phyloP scores from a whole-genome alignment of 2,329 filamentous ascomycete genomes.

The Colletotrichum sp. region DNA sequence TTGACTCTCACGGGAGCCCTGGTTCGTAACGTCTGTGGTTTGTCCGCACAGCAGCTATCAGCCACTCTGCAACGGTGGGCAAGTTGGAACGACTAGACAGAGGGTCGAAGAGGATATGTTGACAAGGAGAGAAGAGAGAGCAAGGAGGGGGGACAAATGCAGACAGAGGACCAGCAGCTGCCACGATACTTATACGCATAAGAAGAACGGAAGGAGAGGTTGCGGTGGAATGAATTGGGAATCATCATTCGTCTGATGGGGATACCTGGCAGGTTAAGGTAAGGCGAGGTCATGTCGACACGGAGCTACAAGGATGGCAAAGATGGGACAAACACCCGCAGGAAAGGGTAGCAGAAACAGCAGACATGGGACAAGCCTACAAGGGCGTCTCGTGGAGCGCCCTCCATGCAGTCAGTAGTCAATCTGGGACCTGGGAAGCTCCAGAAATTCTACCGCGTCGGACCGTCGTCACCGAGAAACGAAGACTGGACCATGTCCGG shows the following conservation, averaged over 20 bases:
- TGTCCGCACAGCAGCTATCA: background rate
- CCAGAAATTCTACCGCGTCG: constrained; percentile 49
- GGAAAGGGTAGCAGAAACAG: background rate
- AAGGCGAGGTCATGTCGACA: background rate
- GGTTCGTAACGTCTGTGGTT: background rate
- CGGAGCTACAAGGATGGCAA: background rate
- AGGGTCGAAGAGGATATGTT: background rate
- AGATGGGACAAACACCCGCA: constrained; percentile 14
- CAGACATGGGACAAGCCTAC: background rate
- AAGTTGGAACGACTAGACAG: background rate
- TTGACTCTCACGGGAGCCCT: background rate
- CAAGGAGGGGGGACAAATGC: background rate
- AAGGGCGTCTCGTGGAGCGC: constrained; percentile 23
- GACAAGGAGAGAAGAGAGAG: background rate
- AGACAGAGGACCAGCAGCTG: background rate
- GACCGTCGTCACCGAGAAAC: constrained; percentile 58
- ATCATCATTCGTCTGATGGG: background rate
- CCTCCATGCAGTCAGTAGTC: background rate
- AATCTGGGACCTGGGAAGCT: constrained; percentile 27
- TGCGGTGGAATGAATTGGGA: background rate
- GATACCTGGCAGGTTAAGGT: constrained; percentile 1
- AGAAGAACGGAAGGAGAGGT: background rate
- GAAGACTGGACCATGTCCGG: constrained; percentile 34
- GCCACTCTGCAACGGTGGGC: background rate
- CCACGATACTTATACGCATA: constrained; percentile 15